phyloP scores from a whole-genome alignment of 176 grass and related monocot genomes.

The Stipa capillata region DNA sequence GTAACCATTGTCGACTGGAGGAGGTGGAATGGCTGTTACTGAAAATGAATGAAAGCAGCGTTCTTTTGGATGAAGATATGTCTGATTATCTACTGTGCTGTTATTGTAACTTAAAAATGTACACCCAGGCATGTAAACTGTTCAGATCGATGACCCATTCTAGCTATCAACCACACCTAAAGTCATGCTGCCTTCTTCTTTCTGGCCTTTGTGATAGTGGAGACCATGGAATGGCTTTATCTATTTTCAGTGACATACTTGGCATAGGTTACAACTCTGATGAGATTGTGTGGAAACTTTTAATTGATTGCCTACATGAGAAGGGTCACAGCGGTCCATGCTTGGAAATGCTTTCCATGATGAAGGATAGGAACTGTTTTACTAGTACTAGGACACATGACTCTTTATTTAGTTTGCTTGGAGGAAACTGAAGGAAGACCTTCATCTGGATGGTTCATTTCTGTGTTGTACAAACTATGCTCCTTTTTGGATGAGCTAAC shows the following conservation, averaged over 20 bases:
- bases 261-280: constrained; percentile 21
- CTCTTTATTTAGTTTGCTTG: too few species aligned
- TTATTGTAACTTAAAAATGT: constrained; percentile 8
- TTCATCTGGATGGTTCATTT: background rate
- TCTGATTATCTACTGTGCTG: constrained; percentile 13
- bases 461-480: too few species aligned
- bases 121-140: background rate
- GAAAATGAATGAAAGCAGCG: constrained; percentile 7
- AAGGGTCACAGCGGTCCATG: too few species aligned
- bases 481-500: background rate
- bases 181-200: constrained; percentile 16
- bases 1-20: background rate
- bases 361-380: too few species aligned
- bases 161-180: background rate
- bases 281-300: constrained; percentile 23
- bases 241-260: constrained; percentile 18
- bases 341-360: too few species aligned
- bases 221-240: background rate
- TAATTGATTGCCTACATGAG: too few species aligned
- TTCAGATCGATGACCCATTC: constrained; percentile 3
- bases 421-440: too few species aligned
- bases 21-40: background rate
- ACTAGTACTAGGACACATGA: too few species aligned
- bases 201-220: constrained; percentile 22
- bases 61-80: background rate